Conservation (phyloP, 1,284 basidiomycete species). For the Trichosporon sp. region DNA sequence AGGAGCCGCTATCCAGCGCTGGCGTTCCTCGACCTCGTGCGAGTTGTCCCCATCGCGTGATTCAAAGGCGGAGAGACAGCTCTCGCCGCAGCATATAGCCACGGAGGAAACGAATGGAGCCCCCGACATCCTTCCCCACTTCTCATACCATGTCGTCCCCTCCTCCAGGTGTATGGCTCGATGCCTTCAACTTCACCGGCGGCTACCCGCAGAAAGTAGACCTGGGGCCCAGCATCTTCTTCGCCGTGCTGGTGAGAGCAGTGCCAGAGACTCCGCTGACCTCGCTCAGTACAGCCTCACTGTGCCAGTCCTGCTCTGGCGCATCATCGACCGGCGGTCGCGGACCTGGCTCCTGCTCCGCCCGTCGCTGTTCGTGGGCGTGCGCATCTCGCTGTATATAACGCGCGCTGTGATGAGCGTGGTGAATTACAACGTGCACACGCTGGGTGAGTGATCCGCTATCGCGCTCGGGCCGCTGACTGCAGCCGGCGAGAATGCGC, state of each 20-base stretch:
- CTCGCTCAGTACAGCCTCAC: slow-evolving; percentile 24
- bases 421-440: slow-evolving; percentile 19
- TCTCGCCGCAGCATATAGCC: too few relatives aligned
- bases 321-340: slow-evolving; percentile 13
- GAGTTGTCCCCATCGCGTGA: neutral
- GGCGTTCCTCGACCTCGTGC: too few relatives aligned
- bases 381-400: slow-evolving; percentile 26
- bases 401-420: slow-evolving; percentile 33
- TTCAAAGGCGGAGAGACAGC: neutral
- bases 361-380: slow-evolving; percentile 27
- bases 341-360: slow-evolving; percentile 29
- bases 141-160: neutral
- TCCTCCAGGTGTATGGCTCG: slow-evolving; percentile 6
- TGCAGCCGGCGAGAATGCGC: slow-evolving; percentile 32
- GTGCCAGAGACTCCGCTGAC: neutral
- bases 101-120: too few relatives aligned
- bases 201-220: slow-evolving; percentile 29
- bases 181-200: slow-evolving; percentile 33
- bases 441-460: slow-evolving; percentile 21
- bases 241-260: slow-evolving; percentile 29
- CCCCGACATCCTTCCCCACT: neutral
- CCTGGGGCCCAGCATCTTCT: slow-evolving; percentile 37
- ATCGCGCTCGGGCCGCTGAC: neutral
- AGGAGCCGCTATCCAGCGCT: neutral
- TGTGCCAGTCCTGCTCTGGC: slow-evolving; percentile 25